Base-by-base conservation (phyloP, 495 filamentous ascomycete species). In the Aspergillus saccharolyticus region DNA sequence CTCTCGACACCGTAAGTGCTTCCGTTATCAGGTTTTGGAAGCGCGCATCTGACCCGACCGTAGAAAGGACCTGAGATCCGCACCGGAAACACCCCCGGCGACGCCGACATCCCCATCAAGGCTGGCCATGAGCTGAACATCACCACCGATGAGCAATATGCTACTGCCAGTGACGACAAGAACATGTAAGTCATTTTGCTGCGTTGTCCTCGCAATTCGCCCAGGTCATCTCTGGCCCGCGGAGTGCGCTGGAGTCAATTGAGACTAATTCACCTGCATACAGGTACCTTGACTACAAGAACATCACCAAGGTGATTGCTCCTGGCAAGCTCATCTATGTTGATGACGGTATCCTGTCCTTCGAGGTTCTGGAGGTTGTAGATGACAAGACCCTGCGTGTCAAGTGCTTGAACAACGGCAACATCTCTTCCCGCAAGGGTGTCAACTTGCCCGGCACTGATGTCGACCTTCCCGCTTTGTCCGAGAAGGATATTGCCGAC, bases 221-320 rank as follows among this genome's bases (percentile, higher is more conserved):
- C 33, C 2, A 9, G 33, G 10, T 49, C 60, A 60, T 63, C 17
- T 20, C 21, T 4, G 15, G n/a, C 44, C 10, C 16, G 43, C 3
- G 16, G 3, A 18, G 39, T 17, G 9, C 10, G 9, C 19, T 17
- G 4, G 25, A n/a, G 22, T 42, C 14, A 22, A 28, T 46, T 17
- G 24, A 24, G 52, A 47, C 58, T 64, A 45, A 64, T 43, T 3
- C 20, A 18, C 39, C 21, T 20, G 48, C 58, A 46, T 54, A 49
- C 59, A 96, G 91, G 91, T 96, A 91, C 64, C 89, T 98, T 66
- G 94, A 98, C 80, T 98, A 98, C 78, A 93, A 92, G 85, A 98
- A 98, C 82, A 96, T 98, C 81, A 96, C 94, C 77, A 96, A 92
- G 77, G 92, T 98, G 67, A 97, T 98, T 72, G 71, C 86, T 62